Conservation (phyloP, 164 flowering plant genomes). For the Chloranthus sessilifolius region DNA sequence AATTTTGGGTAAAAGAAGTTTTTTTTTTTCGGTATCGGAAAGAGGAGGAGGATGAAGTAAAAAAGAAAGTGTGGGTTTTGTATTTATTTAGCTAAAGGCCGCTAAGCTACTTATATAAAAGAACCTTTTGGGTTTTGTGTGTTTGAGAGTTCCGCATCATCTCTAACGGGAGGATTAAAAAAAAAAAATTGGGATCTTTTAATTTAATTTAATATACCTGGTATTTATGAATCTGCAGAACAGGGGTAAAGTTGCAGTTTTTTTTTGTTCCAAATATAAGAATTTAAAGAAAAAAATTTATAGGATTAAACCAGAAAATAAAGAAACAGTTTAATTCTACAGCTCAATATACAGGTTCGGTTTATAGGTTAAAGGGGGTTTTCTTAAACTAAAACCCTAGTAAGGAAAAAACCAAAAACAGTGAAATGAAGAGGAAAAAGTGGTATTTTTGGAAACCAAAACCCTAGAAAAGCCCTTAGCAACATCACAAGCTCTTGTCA, state of each 20-base stretch:
- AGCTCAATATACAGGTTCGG: neutral
- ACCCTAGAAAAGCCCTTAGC: constrained; percentile 9
- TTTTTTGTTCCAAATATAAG: neutral
- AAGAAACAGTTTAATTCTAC: neutral
- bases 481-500: constrained; percentile 6
- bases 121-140: too few relatives aligned
- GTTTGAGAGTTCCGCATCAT: too few relatives aligned
- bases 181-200: neutral
- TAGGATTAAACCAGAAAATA: neutral
- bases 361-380: neutral
- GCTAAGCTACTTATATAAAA: too few relatives aligned
- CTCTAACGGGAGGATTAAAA: neutral
- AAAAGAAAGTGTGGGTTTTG: too few relatives aligned
- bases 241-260: too few relatives aligned
- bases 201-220: neutral
- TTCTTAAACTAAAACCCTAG: constrained; percentile 8
- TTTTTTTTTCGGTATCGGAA: too few relatives aligned
- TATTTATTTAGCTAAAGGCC: too few relatives aligned
- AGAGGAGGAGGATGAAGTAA: too few relatives aligned
- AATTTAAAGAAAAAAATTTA: neutral
- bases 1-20: too few relatives aligned
- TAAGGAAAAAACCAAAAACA: neutral
- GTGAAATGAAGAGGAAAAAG: neutral
- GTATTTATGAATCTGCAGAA: neutral
- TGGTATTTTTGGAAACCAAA: constrained; percentile 6